Evolutionary conservation across 31 red algal genomes (phyloP).

Genomic region (Porphyra umbilicalis): DNA sequence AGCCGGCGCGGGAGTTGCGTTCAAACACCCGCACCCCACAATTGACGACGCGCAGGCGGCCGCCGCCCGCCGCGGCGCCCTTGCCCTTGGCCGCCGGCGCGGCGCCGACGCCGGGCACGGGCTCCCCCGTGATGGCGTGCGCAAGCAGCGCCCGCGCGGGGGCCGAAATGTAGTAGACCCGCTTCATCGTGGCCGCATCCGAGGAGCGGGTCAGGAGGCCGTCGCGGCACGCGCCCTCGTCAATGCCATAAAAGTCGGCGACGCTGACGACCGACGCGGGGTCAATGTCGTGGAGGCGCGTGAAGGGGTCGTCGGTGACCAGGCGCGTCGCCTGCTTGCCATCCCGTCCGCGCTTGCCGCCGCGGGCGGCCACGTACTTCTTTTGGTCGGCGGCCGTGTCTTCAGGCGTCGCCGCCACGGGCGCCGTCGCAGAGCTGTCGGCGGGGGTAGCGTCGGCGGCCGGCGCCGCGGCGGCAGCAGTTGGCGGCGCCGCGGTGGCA

Average conservation of each 20-base stretch:
- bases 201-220: constrained; percentile 48
- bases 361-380: neutral
- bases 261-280: constrained; percentile 20
- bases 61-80: constrained; percentile 12
- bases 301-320: constrained; percentile 64
- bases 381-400: neutral
- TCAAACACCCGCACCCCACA: constrained; percentile 55
- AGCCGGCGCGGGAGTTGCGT: constrained; percentile 23
- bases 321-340: constrained; percentile 31
- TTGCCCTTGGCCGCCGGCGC: neutral
- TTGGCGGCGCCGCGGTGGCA: neutral
- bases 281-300: constrained; percentile 23
- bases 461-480: neutral
- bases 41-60: constrained; percentile 32
- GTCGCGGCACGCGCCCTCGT: constrained; percentile 7
- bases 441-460: neutral
- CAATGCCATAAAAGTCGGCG: constrained; percentile 42
- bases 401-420: neutral
- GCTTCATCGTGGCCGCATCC: constrained; percentile 23
- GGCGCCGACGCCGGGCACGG: neutral
- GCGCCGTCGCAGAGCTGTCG: neutral
- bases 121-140: constrained; percentile 6
- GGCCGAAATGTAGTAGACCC: constrained; percentile 28
- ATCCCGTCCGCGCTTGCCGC: neutral
- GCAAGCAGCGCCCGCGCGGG: constrained; percentile 34